These are phyloP conservation scores for Lichtheimia ramosa DNA, from an alignment of 371 early-diverging fungal genomes.

Conservation along the genomic window DNA sequence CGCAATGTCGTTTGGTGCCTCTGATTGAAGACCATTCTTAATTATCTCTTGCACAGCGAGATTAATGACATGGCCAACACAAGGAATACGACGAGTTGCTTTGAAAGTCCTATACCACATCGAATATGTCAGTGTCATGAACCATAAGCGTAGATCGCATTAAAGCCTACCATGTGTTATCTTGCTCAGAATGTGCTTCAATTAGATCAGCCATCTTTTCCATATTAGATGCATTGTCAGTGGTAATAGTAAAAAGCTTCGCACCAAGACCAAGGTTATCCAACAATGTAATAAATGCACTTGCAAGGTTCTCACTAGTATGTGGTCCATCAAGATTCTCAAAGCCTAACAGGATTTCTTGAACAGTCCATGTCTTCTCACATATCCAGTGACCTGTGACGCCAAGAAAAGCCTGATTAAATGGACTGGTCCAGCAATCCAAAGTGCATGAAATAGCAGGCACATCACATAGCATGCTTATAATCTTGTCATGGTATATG, in stretches of 20 bases:
- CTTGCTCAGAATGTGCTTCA: neutral
- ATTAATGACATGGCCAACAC: constrained; percentile 24
- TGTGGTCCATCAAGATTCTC: constrained; percentile 16
- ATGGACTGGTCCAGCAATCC: constrained; percentile 22
- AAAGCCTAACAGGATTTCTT: constrained; percentile 19
- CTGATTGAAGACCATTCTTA: constrained; percentile 3
- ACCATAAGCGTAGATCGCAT: too few relatives aligned
- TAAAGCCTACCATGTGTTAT: too few relatives aligned
- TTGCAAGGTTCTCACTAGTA: constrained; percentile 14
- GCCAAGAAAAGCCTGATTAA: constrained; percentile 12
- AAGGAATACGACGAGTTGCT: constrained; percentile 14
- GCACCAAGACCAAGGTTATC: constrained; percentile 9
- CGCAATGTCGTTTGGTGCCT: neutral
- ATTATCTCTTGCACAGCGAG: constrained; percentile 24
- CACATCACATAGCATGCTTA: neutral
- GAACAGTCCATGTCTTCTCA: constrained; percentile 7
- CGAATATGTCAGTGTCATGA: neutral
- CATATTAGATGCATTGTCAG: constrained; percentile 26
- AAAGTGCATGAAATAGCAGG: constrained; percentile 12
- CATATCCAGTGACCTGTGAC: constrained; percentile 28
- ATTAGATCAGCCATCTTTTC: constrained; percentile 11
- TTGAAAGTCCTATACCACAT: neutral
- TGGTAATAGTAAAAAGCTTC: constrained; percentile 21
- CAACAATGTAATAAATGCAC: constrained; percentile 14
- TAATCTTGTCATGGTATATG: too few relatives aligned